A percentile compares a stretch with the other conserved stretches of the same genome.
Conservation (phyloP, 495 filamentous ascomycete genomes). For the Neurospora sublineolata region DNA sequence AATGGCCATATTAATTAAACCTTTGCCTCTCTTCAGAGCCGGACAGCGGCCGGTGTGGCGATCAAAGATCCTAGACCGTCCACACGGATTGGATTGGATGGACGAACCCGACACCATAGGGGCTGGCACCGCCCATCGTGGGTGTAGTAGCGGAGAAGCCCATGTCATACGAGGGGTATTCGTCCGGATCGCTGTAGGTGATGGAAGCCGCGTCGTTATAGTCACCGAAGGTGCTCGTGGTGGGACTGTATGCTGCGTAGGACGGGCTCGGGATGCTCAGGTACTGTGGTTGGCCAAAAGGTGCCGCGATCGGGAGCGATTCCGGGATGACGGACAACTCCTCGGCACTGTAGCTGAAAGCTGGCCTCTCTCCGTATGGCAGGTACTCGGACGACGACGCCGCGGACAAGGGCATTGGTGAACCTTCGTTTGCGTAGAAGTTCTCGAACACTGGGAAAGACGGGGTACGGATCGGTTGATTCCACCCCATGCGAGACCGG, state of each 20-base stretch:
- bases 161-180: constrained; percentile 30
- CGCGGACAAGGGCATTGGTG: constrained; percentile 25
- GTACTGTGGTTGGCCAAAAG: constrained; percentile 37
- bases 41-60: constrained; percentile 24
- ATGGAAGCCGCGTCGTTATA: constrained; percentile 39
- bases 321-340: constrained; percentile 32
- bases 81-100: constrained; percentile 42
- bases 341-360: constrained; percentile 48
- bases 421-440: constrained; percentile 32
- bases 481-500: constrained; percentile 51
- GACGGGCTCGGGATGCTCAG: constrained; percentile 45
- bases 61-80: constrained; percentile 29
- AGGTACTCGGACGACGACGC: constrained; percentile 25
- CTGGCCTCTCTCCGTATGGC: constrained; percentile 36
- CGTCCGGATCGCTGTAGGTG: constrained; percentile 44
- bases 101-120: constrained; percentile 45
- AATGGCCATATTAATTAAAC: constrained; percentile 37
- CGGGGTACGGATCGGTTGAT: constrained; percentile 38
- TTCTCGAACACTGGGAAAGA: constrained; percentile 43
- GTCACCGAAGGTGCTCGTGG: constrained; percentile 43
- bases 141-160: constrained; percentile 25
- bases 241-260: constrained; percentile 42
- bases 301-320: constrained; percentile 38
- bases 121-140: constrained; percentile 29
- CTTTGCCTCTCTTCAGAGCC: constrained; percentile 24